Base-by-base conservation (phyloP, 495 filamentous ascomycete species). In the Aspergillus panamensis region DNA sequence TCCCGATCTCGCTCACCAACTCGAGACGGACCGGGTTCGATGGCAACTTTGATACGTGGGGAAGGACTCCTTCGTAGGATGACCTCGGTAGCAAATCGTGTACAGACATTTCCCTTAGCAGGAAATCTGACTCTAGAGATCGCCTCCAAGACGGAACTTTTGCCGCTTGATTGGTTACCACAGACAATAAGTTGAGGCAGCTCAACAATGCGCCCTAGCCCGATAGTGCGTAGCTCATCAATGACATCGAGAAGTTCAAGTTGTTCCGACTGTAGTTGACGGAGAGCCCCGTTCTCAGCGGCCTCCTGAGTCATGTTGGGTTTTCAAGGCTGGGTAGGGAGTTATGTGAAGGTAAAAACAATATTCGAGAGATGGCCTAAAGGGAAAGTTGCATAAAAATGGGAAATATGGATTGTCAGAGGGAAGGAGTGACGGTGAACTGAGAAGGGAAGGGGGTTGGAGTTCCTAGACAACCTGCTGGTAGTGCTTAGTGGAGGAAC, bases 171-270 rank as follows among this genome's bases (percentile, higher is more conserved):
- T 60, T 89, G 86, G 63, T 87, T 82, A 0, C 88, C 87, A 55
- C 85, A 85, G n/a, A 91, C 87, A 12, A 90, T 78, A 21, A 93
- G 74, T 57, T 90, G 86, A 0, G 89, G 89, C 0, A 90, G 76
- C n/a, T 80, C 75, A 5, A 89, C 69, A 55, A 82, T 75, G 12
- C 71, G 68, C 47, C 75, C 78, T 55, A 87, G 75, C 0, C 84
- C 85, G 14, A 76, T 70, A 0, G 68, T 67, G 8, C 85, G 81
- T 3, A 88, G 70, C 4, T 72, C 74, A 59, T 86, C 84, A 35
- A 89, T 81, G 12, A 75, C 73, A 59, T 88, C 79, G 16, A 87
- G 67, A 3, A 83, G 72, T 9, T 69, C 58, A 3, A 54, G 58
- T 21, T 71, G 66, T 25, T 68, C 37, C 1, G 54, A 58, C 51